A percentile compares a stretch with the other conserved stretches of the same genome.
phyloP scores from a whole-genome alignment of 108 stramenopile genomes.

The Fragilaria radians region DNA sequence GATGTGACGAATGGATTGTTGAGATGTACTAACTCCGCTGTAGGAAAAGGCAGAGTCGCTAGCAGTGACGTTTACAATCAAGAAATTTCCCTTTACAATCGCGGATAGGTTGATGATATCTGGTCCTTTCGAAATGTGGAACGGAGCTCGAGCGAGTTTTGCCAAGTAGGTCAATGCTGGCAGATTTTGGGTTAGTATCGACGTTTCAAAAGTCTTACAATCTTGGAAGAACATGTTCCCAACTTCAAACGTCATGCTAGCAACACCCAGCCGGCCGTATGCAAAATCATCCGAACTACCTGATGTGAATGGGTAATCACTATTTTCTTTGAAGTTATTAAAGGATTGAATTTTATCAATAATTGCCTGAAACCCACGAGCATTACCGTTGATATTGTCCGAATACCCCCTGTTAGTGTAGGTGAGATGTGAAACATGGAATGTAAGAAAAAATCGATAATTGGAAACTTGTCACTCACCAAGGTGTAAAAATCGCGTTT shows the following conservation, averaged over 20 bases:
- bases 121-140: constrained; percentile 28
- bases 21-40: not conserved
- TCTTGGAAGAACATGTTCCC: constrained; percentile 34
- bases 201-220: constrained; percentile 31
- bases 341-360: not conserved
- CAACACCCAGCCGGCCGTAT: constrained; percentile 35
- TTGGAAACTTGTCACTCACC: constrained; percentile 37
- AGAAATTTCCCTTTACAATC: not conserved
- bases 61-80: not conserved
- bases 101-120: constrained; percentile 9
- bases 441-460: constrained; percentile 24
- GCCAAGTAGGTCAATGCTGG: constrained; percentile 28
- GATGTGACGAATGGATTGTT: not conserved
- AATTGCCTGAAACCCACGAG: not conserved
- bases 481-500: not conserved
- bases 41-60: not conserved
- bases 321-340: constrained; percentile 26
- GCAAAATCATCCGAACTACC: constrained; percentile 37
- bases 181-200: constrained; percentile 19
- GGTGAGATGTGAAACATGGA: not conserved
- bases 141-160: constrained; percentile 28
- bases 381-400: not conserved
- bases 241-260: constrained; percentile 38
- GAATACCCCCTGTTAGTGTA: not conserved
- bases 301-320: constrained; percentile 28